Conservation (phyloP, 1,139 yeast species). For the Candida sp. region DNA sequence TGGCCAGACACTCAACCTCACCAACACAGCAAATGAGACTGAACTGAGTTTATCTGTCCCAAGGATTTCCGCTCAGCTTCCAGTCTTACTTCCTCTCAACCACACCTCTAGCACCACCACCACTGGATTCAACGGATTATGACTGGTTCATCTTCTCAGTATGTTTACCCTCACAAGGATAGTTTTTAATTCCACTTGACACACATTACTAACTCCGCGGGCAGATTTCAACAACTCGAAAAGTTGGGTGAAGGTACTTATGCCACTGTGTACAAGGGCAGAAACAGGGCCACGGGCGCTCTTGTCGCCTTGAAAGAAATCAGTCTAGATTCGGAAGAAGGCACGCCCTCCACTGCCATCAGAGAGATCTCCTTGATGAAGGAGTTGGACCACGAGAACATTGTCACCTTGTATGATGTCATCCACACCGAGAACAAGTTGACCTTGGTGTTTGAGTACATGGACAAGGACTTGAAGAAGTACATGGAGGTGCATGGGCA, state of each 20-base stretch:
- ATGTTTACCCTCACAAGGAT: constrained; percentile 16
- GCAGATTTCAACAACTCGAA: constrained; percentile 66
- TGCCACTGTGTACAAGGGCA: constrained; percentile 97
- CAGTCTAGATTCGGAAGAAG: constrained; percentile 94
- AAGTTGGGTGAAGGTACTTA: constrained; percentile 98
- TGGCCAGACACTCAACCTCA: not conserved
- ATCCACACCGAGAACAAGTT: constrained; percentile 96
- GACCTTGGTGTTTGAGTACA: constrained; percentile 89
- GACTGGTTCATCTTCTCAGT: constrained; percentile 37
- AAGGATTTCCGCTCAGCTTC: not conserved
- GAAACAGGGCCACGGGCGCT: constrained; percentile 91
- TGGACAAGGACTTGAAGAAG: constrained; percentile 93
- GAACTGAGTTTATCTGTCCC: too few species aligned
- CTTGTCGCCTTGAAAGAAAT: constrained; percentile 95
- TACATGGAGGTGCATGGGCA: constrained; percentile 93
- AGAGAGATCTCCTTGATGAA: constrained; percentile 97
- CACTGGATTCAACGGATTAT: constrained; percentile 9
- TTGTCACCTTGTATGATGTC: constrained; percentile 92
- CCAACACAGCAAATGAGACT: not conserved
- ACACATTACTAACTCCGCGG: constrained; percentile 13
- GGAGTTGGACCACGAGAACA: constrained; percentile 93
- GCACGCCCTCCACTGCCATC: constrained; percentile 98
- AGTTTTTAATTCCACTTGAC: not conserved
- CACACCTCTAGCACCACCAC: not conserved
- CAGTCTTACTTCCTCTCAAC: not conserved